These are phyloP conservation scores for Citeromyces nyonsensis DNA, from an alignment of 805 yeast species.

Conservation along the genomic window DNA sequence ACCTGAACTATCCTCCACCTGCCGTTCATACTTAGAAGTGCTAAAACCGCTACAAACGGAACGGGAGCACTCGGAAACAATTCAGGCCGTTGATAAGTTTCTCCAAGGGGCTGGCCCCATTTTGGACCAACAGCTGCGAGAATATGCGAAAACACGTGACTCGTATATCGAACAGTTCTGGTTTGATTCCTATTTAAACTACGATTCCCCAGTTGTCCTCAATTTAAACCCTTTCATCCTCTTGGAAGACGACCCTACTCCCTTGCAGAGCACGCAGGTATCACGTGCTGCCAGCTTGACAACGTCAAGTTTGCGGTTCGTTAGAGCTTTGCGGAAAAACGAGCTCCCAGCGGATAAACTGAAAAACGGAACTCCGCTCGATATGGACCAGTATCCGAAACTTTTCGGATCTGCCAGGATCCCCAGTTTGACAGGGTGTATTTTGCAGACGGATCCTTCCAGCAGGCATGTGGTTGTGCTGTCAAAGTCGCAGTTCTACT, in stretches of 20 bases:
- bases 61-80: slow-evolving; percentile 47
- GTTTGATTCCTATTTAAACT: slow-evolving; percentile 80
- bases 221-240: slow-evolving; percentile 84
- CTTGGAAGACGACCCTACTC: slow-evolving; percentile 84
- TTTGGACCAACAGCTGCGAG: slow-evolving; percentile 47
- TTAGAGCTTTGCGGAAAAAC: slow-evolving; percentile 61
- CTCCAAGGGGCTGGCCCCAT: slow-evolving; percentile 37
- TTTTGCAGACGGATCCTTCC: slow-evolving; percentile 64
- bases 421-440: slow-evolving; percentile 72
- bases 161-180: slow-evolving; percentile 89
- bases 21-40: slow-evolving; percentile 47
- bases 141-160: slow-evolving; percentile 45
- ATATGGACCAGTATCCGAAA: slow-evolving; percentile 86
- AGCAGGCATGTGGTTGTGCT: slow-evolving; percentile 74
- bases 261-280: slow-evolving; percentile 45
- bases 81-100: slow-evolving; percentile 39
- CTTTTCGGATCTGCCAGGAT: slow-evolving; percentile 80
- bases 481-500: slow-evolving; percentile 79
- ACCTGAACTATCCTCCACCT: slow-evolving; percentile 57
- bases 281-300: slow-evolving; percentile 73
- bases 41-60: slow-evolving; percentile 74
- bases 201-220: slow-evolving; percentile 83
- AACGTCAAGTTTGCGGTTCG: slow-evolving; percentile 62
- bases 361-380: slow-evolving; percentile 46
- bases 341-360: slow-evolving; percentile 60